Conservation (phyloP, 495 filamentous ascomycete genomes). For the Oidiodendron maius region DNA sequence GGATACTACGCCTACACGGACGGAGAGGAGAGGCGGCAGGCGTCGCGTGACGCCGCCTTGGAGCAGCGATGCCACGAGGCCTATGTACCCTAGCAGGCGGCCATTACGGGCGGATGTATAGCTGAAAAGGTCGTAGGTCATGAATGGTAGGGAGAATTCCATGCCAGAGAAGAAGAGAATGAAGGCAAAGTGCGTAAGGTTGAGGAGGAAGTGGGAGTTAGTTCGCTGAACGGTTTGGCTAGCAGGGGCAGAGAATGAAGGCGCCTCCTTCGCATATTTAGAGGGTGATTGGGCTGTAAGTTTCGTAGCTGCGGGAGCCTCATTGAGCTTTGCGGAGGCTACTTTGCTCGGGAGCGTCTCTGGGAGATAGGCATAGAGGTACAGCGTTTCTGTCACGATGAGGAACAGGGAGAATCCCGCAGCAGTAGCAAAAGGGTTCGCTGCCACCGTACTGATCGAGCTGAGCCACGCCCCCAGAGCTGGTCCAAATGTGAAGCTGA, state of each 20-base stretch:
- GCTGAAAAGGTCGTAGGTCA: slow-evolving; percentile 88
- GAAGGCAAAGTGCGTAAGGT: slow-evolving; percentile 82
- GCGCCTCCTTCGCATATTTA: slow-evolving; percentile 13
- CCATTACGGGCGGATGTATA: slow-evolving; percentile 76
- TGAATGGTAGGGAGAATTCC: slow-evolving; percentile 94
- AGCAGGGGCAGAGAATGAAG: slow-evolving; percentile 4
- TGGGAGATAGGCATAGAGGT: slow-evolving; percentile 81
- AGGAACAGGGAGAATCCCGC: slow-evolving; percentile 78
- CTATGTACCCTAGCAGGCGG: slow-evolving; percentile 86
- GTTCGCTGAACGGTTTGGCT: slow-evolving; percentile 40
- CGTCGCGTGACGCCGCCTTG: slow-evolving; percentile 82
- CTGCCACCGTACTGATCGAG: slow-evolving; percentile 64
- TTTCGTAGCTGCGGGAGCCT: slow-evolving; percentile 15
- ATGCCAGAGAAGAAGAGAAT: slow-evolving; percentile 95
- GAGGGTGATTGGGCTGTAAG: slow-evolving; percentile 7
- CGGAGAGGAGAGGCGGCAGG: slow-evolving; percentile 68
- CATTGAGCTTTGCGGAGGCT: slow-evolving; percentile 19
- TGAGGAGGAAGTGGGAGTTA: slow-evolving; percentile 79
- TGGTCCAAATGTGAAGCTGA: slow-evolving; percentile 95
- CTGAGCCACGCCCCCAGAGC: slow-evolving; percentile 82
- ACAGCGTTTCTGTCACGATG: slow-evolving; percentile 78
- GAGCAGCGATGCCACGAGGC: slow-evolving; percentile 82
- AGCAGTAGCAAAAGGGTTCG: slow-evolving; percentile 90
- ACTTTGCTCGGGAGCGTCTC: slow-evolving; percentile 70
- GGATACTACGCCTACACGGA: slow-evolving; percentile 71